Conservation (phyloP, 495 filamentous ascomycete genomes). For the Annulohypoxylon nitens region DNA sequence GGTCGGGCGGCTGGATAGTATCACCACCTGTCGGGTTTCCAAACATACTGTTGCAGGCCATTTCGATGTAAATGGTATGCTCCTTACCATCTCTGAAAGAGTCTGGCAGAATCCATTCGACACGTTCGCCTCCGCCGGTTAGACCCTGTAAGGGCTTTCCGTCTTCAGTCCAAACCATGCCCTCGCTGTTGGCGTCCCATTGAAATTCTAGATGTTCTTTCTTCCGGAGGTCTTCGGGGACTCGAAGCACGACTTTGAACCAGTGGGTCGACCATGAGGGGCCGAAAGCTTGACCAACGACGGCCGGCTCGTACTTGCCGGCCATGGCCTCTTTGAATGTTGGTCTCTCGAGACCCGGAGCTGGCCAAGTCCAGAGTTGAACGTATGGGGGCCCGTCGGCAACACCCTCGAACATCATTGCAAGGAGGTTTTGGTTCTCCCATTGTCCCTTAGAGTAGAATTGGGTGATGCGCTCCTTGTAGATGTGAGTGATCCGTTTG, state of each 20-base stretch:
- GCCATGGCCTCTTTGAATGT: constrained; percentile 90
- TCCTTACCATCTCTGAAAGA: constrained; percentile 84
- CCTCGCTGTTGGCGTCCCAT: constrained; percentile 95
- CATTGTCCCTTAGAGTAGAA: constrained; percentile 89
- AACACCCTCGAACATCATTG: constrained; percentile 81
- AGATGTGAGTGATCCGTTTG: constrained; percentile 88
- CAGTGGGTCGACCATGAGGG: constrained; percentile 99
- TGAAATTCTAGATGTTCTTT: constrained; percentile 89
- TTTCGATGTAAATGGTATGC: constrained; percentile 93
- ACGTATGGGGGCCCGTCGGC: constrained; percentile 79
- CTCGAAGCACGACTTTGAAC: constrained; percentile 84
- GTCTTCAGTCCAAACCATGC: constrained; percentile 87
- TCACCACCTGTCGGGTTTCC: constrained; percentile 90
- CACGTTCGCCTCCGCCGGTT: constrained; percentile 89
- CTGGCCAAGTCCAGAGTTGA: constrained; percentile 88
- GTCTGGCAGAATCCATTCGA: constrained; percentile 89
- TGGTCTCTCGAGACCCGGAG: constrained; percentile 81
- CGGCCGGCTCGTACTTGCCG: constrained; percentile 80
- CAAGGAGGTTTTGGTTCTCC: constrained; percentile 77
- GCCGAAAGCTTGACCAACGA: constrained; percentile 83
- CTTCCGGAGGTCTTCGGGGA: constrained; percentile 77
- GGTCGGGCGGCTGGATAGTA: constrained; percentile 87
- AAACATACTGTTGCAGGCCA: constrained; percentile 99
- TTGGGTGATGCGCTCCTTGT: constrained; percentile 83
- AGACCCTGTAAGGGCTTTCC: constrained; percentile 91